Conservation (phyloP, 176 grass and related monocot species). For the Pontederia crassipes region DNA sequence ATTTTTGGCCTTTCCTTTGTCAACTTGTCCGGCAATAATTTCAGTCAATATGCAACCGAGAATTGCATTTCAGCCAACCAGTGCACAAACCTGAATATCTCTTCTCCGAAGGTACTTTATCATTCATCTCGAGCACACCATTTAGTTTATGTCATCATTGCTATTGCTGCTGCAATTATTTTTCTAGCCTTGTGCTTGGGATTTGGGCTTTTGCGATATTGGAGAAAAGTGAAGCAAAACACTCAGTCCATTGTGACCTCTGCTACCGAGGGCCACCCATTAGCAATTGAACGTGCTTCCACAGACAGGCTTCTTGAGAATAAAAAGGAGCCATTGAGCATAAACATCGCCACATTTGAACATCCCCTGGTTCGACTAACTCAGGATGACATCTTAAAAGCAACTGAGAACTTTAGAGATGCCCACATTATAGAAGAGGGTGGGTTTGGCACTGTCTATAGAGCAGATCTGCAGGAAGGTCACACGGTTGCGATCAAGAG, state of each 20-base stretch:
- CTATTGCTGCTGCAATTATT: constrained; percentile 5
- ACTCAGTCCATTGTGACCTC: too few species aligned
- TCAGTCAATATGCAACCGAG: constrained; percentile 31
- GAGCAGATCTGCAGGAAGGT: constrained; percentile 50
- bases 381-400: constrained; percentile 66
- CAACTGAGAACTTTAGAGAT: constrained; percentile 78
- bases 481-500: constrained; percentile 59
- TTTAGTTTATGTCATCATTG: constrained; percentile 31
- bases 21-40: constrained; percentile 67
- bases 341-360: constrained; percentile 43
- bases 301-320: constrained; percentile 64
- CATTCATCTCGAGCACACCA: constrained; percentile 24
- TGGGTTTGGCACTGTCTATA: constrained; percentile 80
- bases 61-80: constrained; percentile 41
- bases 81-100: constrained; percentile 23
- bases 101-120: constrained; percentile 16
- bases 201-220: too few species aligned
- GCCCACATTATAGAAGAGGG: constrained; percentile 77
- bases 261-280: background rate
- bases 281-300: constrained; percentile 55
- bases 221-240: too few species aligned
- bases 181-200: too few species aligned
- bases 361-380: constrained; percentile 66
- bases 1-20: constrained; percentile 55
- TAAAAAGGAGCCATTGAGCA: constrained; percentile 32